Conservation (phyloP, 345 rosid species). For the Luvunga scandens region DNA sequence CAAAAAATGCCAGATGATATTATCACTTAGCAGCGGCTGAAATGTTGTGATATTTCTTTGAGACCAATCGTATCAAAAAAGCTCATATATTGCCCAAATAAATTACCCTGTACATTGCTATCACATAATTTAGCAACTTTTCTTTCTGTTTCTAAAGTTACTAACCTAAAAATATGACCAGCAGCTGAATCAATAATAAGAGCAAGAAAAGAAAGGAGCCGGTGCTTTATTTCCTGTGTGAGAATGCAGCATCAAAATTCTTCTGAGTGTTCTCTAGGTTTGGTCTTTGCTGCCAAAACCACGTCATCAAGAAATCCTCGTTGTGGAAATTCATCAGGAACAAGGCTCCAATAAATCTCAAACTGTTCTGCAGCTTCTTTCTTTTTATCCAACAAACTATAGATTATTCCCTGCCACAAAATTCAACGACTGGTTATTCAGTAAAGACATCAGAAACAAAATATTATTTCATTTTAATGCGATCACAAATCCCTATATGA, state of each 20-base stretch:
- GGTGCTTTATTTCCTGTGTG: slow-evolving; percentile 21
- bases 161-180: not conserved
- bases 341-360: slow-evolving; percentile 67
- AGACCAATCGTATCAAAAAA: not conserved
- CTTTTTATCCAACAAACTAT: slow-evolving; percentile 69
- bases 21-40: too few relatives aligned
- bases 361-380: slow-evolving; percentile 80
- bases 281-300: slow-evolving; percentile 63
- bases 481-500: not conserved
- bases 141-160: not conserved
- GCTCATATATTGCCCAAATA: not conserved
- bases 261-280: slow-evolving; percentile 52
- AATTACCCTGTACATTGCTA: not conserved
- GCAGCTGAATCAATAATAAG: not conserved
- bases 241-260: slow-evolving; percentile 50
- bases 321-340: slow-evolving; percentile 85
- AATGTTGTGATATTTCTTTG: not conserved
- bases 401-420: slow-evolving; percentile 70
- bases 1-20: accelerated
- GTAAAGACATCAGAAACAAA: not conserved
- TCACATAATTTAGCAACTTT: not conserved
- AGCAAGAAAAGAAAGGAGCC: not conserved
- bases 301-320: slow-evolving; percentile 79
- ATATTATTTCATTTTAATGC: not conserved
- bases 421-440: not conserved